Evolutionary conservation across 345 rosid species (phyloP).

Genomic region (Brassica cretica): DNA sequence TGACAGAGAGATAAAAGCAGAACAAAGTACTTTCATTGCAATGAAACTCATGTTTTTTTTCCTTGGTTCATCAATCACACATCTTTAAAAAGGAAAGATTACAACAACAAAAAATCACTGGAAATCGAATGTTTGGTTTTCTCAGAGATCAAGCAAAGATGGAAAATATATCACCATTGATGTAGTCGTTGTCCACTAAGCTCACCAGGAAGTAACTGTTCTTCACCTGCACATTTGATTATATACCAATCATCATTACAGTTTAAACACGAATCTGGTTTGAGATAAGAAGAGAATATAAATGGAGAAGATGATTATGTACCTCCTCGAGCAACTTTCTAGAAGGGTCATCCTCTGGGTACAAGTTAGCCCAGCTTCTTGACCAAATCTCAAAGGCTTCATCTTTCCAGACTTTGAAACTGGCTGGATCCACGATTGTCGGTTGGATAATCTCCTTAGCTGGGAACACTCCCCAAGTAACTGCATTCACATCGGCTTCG

Average conservation of each 20-base stretch:
- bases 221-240: conserved; percentile 62
- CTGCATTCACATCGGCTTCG: conserved; percentile 68
- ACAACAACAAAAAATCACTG: conserved; percentile 30
- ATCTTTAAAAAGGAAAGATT: conserved; percentile 16
- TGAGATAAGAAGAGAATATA: not conserved
- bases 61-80: conserved; percentile 7
- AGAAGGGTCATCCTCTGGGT: conserved; percentile 69
- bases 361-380: conserved; percentile 77
- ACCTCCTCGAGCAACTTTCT: conserved; percentile 79
- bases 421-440: conserved; percentile 94
- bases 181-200: conserved; percentile 48
- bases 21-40: conserved; percentile 19
- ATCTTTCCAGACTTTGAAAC: conserved; percentile 94
- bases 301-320: not conserved
- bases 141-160: conserved; percentile 35
- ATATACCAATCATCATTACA: conserved; percentile 12
- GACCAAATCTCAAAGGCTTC: conserved; percentile 98
- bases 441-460: conserved; percentile 90
- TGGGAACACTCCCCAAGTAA: conserved; percentile 97
- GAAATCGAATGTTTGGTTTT: conserved; percentile 7
- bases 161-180: conserved; percentile 37
- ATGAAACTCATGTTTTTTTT: conserved; percentile 22
- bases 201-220: conserved; percentile 79
- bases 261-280: not conserved
- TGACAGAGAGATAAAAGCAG: not conserved